Base-by-base conservation (phyloP, 495 filamentous ascomycete species). In the Tuber magnatum region DNA sequence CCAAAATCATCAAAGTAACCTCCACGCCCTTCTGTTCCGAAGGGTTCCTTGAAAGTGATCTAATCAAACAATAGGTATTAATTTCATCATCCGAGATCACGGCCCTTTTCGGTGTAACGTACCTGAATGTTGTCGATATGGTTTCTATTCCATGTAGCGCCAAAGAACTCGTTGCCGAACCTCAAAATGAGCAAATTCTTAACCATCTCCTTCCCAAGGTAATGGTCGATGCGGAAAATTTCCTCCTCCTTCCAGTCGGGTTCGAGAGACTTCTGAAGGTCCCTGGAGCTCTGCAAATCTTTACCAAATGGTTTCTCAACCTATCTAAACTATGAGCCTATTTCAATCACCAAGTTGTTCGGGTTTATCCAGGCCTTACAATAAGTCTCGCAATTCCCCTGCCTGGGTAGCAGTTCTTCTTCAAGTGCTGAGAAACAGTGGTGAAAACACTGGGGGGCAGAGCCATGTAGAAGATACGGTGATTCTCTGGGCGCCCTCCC, bases 1-100 rank as follows among this genome's bases (percentile, higher is more conserved):
- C 96, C 96, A 82, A 99, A 99, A 85, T 99, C 96, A 82, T 99
- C 96, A 83, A 99, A 99, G 86, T 99, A 99, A 72, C 96, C 96
- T 71, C 96, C 96, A 83, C 96, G 92, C 43, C 96, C 95, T 85
- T 99, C 96, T n/a, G 96, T 99, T 78, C 96, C 96, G 83, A 99
- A 99, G 6, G 96, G 96, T 86, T 99, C 96, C 87, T 99, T 99
- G 87, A 99, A 99, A 69, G 96, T 92, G 83, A 99, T 98, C 88
- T 92, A 83, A 20, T 79, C 48, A 75, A 77, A 79, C 24, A 69
- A 69, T 35, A 28, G 22, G 2, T 46, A 1, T 32, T 39, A 72
- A 28, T 12, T 71, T n/a, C 43, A 42, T 76, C 28, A 73, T 42
- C 16, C 35, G 35, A n/a, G 24, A 14, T 35, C 0, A 24, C 56